A percentile compares a stretch with the other conserved stretches of the same genome.
phyloP scores from a whole-genome alignment of 2,329 filamentous ascomycete species.

The Tolypocladium ophioglossoides region DNA sequence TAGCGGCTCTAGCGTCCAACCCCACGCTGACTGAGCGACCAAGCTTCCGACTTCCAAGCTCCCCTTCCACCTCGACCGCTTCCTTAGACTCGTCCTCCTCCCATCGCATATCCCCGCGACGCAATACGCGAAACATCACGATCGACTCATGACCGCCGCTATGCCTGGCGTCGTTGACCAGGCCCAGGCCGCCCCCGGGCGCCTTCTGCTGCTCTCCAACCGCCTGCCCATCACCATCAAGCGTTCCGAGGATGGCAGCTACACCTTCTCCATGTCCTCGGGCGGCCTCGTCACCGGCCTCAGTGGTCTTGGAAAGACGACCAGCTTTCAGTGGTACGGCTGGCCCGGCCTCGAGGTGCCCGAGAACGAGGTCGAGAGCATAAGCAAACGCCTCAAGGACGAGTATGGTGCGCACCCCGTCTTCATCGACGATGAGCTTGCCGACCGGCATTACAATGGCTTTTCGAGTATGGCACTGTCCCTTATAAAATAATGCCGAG shows the following conservation, averaged over 20 bases:
- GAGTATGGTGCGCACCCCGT: constrained; percentile 86
- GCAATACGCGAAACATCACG: background rate
- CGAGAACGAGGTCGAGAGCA: constrained; percentile 63
- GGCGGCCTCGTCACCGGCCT: constrained; percentile 90
- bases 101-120: background rate
- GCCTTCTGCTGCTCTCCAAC: constrained; percentile 83
- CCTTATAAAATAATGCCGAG: background rate
- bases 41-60: background rate
- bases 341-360: constrained; percentile 93
- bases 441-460: constrained; percentile 93
- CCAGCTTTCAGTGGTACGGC: constrained; percentile 96
- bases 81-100: no score
- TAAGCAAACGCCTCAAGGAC: constrained; percentile 70
- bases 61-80: background rate
- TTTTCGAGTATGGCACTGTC: constrained; percentile 65
- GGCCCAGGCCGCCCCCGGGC: constrained; percentile 26
- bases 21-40: background rate
- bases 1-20: background rate
- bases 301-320: constrained; percentile 83
- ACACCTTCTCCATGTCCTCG: constrained; percentile 92
- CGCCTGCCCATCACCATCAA: constrained; percentile 95
- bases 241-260: constrained; percentile 80
- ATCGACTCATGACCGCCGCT: background rate
- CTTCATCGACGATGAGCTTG: constrained; percentile 86
- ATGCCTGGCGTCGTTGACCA: constrained; percentile 25